phyloP scores from a whole-genome alignment of 129 eudicot genomes.

The Smallanthus sonchifolius region DNA sequence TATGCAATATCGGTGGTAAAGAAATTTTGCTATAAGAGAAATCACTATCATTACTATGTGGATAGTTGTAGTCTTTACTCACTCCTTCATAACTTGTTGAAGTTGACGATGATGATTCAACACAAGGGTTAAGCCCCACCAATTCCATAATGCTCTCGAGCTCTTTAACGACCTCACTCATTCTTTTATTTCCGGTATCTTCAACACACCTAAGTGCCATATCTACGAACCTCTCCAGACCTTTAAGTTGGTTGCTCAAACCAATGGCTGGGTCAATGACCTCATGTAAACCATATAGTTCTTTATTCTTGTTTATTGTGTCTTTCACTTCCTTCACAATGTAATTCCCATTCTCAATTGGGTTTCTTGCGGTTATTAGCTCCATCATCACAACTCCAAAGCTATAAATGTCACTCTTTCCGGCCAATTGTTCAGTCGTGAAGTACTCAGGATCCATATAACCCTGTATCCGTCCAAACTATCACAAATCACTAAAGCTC shows the following conservation, averaged over 20 bases:
- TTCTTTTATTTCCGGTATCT: constrained; percentile 35
- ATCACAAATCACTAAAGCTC: not conserved
- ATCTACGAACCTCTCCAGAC: constrained; percentile 52
- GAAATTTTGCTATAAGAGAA: not conserved
- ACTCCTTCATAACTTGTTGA: not conserved
- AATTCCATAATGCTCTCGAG: not conserved
- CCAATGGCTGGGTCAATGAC: not conserved
- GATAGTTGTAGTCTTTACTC: not conserved
- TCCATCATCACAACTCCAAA: constrained; percentile 62
- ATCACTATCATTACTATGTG: not conserved
- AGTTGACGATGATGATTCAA: not conserved
- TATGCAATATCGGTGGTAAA: not conserved
- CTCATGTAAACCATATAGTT: not conserved
- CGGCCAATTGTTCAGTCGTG: constrained; percentile 49
- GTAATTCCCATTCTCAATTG: constrained; percentile 60
- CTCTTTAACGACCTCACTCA: not conserved
- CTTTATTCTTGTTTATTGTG: not conserved
- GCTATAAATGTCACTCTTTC: constrained; percentile 64
- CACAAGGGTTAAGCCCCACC: not conserved
- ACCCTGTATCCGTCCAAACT: constrained; percentile 30
- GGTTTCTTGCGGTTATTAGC: constrained; percentile 52
- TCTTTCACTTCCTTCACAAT: not conserved
- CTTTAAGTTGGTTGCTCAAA: constrained; percentile 23
- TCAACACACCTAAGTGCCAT: constrained; percentile 51
- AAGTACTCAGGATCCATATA: constrained; percentile 63